Base-by-base conservation (phyloP, 352 stramenopile species). In the Peronospora belbahrii region DNA sequence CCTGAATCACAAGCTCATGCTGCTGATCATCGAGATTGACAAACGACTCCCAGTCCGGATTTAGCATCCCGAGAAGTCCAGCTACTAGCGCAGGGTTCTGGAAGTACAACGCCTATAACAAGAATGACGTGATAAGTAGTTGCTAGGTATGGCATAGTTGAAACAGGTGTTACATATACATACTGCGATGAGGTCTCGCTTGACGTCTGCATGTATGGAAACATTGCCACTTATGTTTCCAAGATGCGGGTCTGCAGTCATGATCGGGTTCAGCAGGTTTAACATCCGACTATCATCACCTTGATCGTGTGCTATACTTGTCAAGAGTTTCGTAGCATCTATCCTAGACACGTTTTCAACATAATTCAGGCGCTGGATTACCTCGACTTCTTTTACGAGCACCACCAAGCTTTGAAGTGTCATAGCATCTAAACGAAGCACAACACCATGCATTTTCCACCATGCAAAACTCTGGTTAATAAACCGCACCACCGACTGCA, bases 1-100 rank as follows among this genome's bases (percentile, higher is more conserved):
- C 45, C 28, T 40, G 36, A 40, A 65, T 54, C 5, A 35, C 25
- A 10, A 65, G 36, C 3, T 59, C 32, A 11, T 20, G 47, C 17
- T 52, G 32, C 0, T 37, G 8, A 18, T 45, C 55, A 37, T 65
- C 54, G 15, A 74, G 38, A 42, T 62, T 62, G 5, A 80, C 47
- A 13, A 84, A 59, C n/a, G 45, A 51, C 25, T 83, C 60, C 77
- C 77, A 86, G 2, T 63, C 66, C 18, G 70, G 74, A 54, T 84
- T 46, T 25, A 88, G 42, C 9, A 51, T 41, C 43, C 78, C 52
- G 7, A 88, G 57, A 31, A 80, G 57, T n/a, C 42, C 38, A 34
- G 65, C 60, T 2, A 81, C 59, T 0, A 59, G 31, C 19, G 70
- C 60, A 20, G 77, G 77, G n/a, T 83, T 67, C 15, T 70, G 54